These are phyloP conservation scores for Crithidia mellificae DNA, from an alignment of 208 protist species.

Conservation along the genomic window DNA sequence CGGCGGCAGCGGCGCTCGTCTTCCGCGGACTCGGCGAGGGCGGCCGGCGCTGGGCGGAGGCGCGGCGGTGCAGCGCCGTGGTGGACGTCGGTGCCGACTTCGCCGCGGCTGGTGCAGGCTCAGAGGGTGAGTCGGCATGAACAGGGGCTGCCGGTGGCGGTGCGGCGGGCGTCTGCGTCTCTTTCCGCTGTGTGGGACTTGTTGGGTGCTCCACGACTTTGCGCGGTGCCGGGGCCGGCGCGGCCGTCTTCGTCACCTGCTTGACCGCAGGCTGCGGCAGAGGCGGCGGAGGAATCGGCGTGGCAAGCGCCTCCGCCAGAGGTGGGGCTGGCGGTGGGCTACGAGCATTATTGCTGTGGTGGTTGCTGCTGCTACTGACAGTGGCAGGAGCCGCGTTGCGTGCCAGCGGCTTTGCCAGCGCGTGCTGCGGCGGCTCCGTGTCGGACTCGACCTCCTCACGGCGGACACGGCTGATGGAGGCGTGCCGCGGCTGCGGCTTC, in stretches of 20 bases:
- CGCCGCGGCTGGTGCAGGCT: too few relatives aligned
- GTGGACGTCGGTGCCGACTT: background rate
- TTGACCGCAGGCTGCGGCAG: background rate
- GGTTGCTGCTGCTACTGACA: too few relatives aligned
- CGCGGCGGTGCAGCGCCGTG: constrained; percentile 1
- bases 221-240: background rate
- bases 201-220: background rate
- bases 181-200: background rate
- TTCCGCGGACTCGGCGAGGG: background rate
- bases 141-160: too few relatives aligned
- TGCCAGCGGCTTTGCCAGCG: background rate
- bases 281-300: background rate
- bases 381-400: too few relatives aligned
- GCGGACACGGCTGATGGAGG: background rate
- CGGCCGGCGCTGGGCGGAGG: background rate
- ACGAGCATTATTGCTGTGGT: too few relatives aligned
- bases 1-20: background rate
- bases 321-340: constrained; percentile 2
- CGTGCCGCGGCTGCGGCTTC: background rate
- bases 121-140: too few relatives aligned
- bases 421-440: background rate
- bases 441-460: background rate
- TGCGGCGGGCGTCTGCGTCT: background rate
- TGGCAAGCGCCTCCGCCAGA: background rate
- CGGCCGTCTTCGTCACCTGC: background rate